Base-by-base conservation (phyloP, 805 yeast genomes). In the Saccharomycopsis amapae region DNA sequence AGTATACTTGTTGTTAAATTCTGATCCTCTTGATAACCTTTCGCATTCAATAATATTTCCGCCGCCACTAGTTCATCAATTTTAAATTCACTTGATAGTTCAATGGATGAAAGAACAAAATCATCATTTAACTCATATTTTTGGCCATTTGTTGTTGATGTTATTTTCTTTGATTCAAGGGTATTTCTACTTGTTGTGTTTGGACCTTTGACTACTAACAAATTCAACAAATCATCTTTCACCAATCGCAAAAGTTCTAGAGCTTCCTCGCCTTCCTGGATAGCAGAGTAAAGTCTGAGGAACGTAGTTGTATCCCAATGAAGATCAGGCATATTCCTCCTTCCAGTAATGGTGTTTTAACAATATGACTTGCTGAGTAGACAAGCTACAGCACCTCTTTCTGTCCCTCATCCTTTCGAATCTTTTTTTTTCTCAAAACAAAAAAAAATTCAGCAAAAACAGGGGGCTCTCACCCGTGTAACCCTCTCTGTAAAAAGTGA, bases 51-150 rank as follows among this genome's bases (percentile, higher is more conserved):
- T 2, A 89, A 68, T 23, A 85, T 58, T 57, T 87, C 85, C 1
- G 94, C 93, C 1, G 85, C 74, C 2, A 75, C 68, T 24, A 84
- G 43, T 59, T 90, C 97, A 61, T 90, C 95, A 42, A 90, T 66
- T 41, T 84, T 69, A 43, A 90, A 68, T 32, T 78, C 78, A 52
- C 79, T 85, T 0, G 89, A 66, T 15, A 83, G 57, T 20, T 68
- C 67, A 3, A 78, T 67, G 1, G 87, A 73, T 3, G 74, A 68
- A 43, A 77, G 70, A 33, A 82, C 68, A 54, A 87, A 89, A 32
- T 76, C 75, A 39, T 75, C 67, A 57, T 84, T 86, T 26, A 89
- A 61, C 49, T 74, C 73, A 54, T 74, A 81, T 38, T 42, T 35
- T 18, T 33, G 38, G 13, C 15, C 33, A 18, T 1, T 31, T 5